Conservation (phyloP, 2,329 filamentous ascomycete species). For the Rasamsonia emersonii region DNA sequence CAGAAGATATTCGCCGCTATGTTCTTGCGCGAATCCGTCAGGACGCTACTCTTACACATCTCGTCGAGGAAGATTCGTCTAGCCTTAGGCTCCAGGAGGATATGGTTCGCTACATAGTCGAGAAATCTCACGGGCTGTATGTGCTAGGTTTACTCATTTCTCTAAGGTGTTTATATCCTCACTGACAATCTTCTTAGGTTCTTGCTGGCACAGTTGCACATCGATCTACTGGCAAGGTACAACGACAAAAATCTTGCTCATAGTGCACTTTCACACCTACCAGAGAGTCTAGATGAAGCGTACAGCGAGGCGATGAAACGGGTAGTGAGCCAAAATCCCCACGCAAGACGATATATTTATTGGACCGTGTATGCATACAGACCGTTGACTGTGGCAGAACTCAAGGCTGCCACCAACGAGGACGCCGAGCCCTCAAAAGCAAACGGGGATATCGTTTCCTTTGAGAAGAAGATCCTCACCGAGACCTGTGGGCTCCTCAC, state of each 20-base stretch:
- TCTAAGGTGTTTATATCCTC: background rate
- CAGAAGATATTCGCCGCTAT: slow-evolving; percentile 14
- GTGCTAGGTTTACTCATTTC: slow-evolving; percentile 4
- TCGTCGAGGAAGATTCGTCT: slow-evolving; percentile 6
- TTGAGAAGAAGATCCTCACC: slow-evolving; percentile 12
- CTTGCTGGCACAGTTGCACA: slow-evolving; percentile 19
- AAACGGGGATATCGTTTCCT: slow-evolving; percentile 5
- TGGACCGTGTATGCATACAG: slow-evolving; percentile 20
- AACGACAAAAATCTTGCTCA: slow-evolving; percentile 14
- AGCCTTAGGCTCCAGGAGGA: slow-evolving; percentile 9
- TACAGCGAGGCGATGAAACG: slow-evolving; percentile 24
- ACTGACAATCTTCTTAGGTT: slow-evolving; percentile 14
- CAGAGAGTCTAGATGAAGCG: slow-evolving; percentile 19
- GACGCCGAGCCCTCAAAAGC: background rate
- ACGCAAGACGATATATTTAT: slow-evolving; percentile 16
- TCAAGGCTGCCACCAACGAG: slow-evolving; percentile 14
- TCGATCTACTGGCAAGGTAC: slow-evolving; percentile 20
- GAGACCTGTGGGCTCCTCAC: slow-evolving; percentile 18
- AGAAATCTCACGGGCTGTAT: slow-evolving; percentile 21
- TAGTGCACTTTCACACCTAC: slow-evolving; percentile 16
- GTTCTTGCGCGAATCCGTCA: slow-evolving; percentile 10
- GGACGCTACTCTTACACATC: slow-evolving; percentile 8
- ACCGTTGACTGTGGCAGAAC: slow-evolving; percentile 17
- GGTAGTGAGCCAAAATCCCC: slow-evolving; percentile 15
- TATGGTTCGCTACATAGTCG: slow-evolving; percentile 12